Evolutionary conservation across 2,329 filamentous ascomycete species (phyloP).

Genomic region (Penicillium sp.): DNA sequence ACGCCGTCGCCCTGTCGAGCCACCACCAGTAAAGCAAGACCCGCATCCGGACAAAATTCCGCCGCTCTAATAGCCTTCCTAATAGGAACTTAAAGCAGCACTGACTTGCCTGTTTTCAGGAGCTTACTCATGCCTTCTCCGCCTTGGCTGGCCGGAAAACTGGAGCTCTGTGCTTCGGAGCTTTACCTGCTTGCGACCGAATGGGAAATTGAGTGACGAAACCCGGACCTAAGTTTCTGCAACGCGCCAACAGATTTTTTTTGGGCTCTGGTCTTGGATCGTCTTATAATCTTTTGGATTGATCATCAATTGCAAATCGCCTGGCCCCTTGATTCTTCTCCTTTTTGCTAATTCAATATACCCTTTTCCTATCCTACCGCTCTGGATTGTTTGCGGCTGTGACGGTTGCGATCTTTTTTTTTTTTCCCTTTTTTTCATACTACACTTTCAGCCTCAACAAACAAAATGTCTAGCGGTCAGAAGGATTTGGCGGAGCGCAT

Average conservation of each 20-base stretch:
- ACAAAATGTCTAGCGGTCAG: conserved; percentile 7
- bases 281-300: neutral
- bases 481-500: conserved; percentile 35
- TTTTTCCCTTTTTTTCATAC: neutral
- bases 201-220: conserved; percentile 12
- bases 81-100: neutral
- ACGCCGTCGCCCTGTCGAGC: too few species aligned
- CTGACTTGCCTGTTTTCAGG: neutral
- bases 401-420: neutral
- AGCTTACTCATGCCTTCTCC: neutral
- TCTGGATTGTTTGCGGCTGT: too few species aligned
- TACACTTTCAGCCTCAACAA: too few species aligned
- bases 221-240: conserved; percentile 10
- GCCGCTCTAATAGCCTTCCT: neutral
- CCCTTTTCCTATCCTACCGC: neutral
- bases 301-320: neutral
- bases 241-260: conserved; percentile 7
- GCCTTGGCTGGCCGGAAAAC: neutral
- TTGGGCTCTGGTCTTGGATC: neutral
- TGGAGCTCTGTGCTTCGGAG: neutral
- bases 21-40: neutral
- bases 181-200: neutral
- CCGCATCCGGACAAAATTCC: neutral
- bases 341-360: neutral
- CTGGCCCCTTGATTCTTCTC: too few species aligned